Conservation (phyloP, 495 filamentous ascomycete species). For the Saxophila tyrrhenica region DNA sequence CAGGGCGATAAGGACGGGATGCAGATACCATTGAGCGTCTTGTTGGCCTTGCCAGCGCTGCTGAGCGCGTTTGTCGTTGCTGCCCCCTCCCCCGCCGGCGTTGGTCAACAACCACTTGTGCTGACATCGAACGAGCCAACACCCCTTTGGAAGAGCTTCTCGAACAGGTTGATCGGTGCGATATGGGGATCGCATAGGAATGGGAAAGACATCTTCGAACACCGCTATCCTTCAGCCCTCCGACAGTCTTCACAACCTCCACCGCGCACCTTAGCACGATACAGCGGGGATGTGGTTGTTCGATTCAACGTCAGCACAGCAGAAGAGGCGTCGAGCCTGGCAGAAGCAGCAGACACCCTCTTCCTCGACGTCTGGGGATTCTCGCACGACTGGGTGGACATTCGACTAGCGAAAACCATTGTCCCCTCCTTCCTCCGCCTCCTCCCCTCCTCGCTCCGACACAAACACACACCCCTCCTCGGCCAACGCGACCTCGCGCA, state of each 20-base stretch:
- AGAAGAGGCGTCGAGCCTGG: slow-evolving; percentile 61
- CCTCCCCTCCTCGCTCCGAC: slow-evolving; percentile 63
- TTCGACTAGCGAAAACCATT: slow-evolving; percentile 65
- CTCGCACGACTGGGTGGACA: slow-evolving; percentile 73
- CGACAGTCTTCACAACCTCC: slow-evolving; percentile 3
- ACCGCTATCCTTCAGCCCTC: background rate
- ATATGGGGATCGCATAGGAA: slow-evolving; percentile 1
- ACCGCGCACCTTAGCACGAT: slow-evolving; percentile 37
- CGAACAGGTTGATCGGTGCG: slow-evolving; percentile 11
- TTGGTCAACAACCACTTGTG: slow-evolving; percentile 7
- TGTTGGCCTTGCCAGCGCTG: slow-evolving; percentile 3
- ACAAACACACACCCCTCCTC: slow-evolving; percentile 63
- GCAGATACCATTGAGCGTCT: background rate
- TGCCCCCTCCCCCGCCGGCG: slow-evolving; percentile 7
- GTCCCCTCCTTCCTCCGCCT: slow-evolving; percentile 74
- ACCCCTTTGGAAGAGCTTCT: slow-evolving; percentile 10
- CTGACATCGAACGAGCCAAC: background rate
- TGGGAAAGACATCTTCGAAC: background rate
- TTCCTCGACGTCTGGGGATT: slow-evolving; percentile 87
- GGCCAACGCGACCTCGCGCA: slow-evolving; percentile 57
- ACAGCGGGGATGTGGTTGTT: slow-evolving; percentile 73
- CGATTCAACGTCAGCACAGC: slow-evolving; percentile 67
- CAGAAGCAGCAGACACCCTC: slow-evolving; percentile 60
- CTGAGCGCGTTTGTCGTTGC: slow-evolving; percentile 10
- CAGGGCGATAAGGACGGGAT: too few relatives aligned